Evolutionary conservation across 1,139 yeast species (phyloP), one percentile per base, ranked within the genome.

Genomic region (Yamadazyma jaroonii): DNA sequence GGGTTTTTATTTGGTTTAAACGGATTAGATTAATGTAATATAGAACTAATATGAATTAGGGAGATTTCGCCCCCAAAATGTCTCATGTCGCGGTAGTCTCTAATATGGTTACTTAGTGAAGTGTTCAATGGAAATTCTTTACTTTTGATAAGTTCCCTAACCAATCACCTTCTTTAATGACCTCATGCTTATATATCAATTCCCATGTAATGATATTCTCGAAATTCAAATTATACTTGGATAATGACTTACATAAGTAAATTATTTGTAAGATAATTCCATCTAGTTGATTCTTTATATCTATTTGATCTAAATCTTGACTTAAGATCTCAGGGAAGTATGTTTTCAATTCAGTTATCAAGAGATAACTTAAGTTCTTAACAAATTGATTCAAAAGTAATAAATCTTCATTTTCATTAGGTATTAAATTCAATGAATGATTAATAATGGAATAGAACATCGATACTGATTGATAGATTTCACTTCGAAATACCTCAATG

Each of bases 401-500:
- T 4, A 40, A 42, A 41, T 64, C 67, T 29, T 59, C 62, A 11
- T 47, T 43, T 14, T 50, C 48, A 10, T 50, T 45, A 2, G 40
- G 29, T 9, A 35, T 37, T 13, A 47, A 36, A 12, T 40, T 41
- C 10, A 53, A 38, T 3, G 56, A 44, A 14, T 50, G 47, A 29
- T 56, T 75, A 50, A 87, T 85, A 0, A 85, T 74, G 6, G 87
- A 76, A 40, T 73, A 71, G 55, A 74, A 84, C 8, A 83, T 78
- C 32, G 85, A 77, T 4, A 87, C 67, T 0, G 94, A 78, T 25
- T 81, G 84, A 57, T 82, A 85, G 10, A 86, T 78, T 49, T 79
- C 83, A 56, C 90, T 97, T 54, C 98, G 71, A 44, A 86, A 80
- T 4, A 86, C 78, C 57, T 92, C 97, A 32, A 89, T 74, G 51